Evolutionary conservation across 2,329 filamentous ascomycete genomes (phyloP).

Genomic region (Alternaria arbusti): DNA sequence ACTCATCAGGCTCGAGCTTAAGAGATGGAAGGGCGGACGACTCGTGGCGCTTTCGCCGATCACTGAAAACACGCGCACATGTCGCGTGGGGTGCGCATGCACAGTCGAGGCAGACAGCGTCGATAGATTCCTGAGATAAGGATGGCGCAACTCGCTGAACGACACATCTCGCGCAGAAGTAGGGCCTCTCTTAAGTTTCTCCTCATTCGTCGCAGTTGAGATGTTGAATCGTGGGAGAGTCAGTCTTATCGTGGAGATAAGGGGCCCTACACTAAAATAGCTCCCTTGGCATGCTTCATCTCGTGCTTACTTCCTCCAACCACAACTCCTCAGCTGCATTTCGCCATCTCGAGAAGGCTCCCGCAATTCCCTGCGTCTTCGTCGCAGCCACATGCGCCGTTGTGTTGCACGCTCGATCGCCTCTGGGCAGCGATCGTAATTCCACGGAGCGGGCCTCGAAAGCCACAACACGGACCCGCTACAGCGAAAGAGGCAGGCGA

Average conservation of each 20-base stretch:
- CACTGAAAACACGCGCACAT: neutral
- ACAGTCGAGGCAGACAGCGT: neutral
- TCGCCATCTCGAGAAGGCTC: neutral
- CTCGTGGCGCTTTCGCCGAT: neutral
- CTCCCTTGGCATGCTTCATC: neutral
- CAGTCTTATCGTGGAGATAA: neutral
- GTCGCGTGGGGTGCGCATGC: neutral
- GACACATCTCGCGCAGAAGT: neutral
- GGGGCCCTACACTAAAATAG: neutral
- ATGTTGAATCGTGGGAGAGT: neutral
- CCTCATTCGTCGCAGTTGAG: neutral
- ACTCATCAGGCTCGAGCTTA: neutral
- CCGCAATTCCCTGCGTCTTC: neutral
- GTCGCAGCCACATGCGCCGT: neutral
- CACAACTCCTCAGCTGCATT: neutral
- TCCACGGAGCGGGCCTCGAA: conserved; percentile 1
- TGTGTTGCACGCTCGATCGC: neutral
- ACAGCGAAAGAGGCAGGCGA: conserved; percentile 23
- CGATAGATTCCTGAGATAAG: neutral
- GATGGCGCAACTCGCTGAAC: neutral
- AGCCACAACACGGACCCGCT: conserved; percentile 3
- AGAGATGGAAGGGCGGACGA: neutral
- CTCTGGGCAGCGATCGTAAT: neutral
- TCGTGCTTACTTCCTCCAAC: conserved; percentile 4
- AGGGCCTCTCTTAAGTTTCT: neutral